Evolutionary conservation across 1,284 basidiomycete species (phyloP).

Genomic region (Farysia itapuensis): DNA sequence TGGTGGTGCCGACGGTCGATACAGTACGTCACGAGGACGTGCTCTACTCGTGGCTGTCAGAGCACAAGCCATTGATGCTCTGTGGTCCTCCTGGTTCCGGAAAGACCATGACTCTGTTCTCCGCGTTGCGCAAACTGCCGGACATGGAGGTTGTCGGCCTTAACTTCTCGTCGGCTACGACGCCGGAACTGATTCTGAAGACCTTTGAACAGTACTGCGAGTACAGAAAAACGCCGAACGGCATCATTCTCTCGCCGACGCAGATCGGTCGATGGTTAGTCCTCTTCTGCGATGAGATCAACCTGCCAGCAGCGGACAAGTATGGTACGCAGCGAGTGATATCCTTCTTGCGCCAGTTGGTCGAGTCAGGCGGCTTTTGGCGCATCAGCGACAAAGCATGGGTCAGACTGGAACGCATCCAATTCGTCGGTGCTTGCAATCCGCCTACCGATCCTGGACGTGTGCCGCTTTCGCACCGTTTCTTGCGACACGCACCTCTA

Average conservation of each 20-base stretch:
- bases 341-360: constrained; percentile 94
- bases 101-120: constrained; percentile 99
- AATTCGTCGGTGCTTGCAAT: constrained; percentile 99
- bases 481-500: constrained; percentile 96
- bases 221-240: constrained; percentile 96
- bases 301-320: constrained; percentile 92
- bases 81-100: constrained; percentile 98
- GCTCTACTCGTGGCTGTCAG: constrained; percentile 95
- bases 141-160: constrained; percentile 99
- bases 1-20: constrained; percentile 97
- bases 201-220: constrained; percentile 99
- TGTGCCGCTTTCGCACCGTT: constrained; percentile 94
- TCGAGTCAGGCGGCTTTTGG: constrained; percentile 95
- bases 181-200: constrained; percentile 94
- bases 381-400: constrained; percentile 90
- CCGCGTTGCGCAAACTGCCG: constrained; percentile 91
- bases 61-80: constrained; percentile 97
- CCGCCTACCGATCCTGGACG: constrained; percentile 99
- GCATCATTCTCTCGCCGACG: constrained; percentile 85
- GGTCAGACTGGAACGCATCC: constrained; percentile 96
- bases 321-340: constrained; percentile 99
- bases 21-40: constrained; percentile 98
- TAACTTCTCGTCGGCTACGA: constrained; percentile 98
- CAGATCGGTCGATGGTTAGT: constrained; percentile 98
- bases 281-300: constrained; percentile 99